A percentile compares a stretch with the other conserved stretches of the same genome.
phyloP scores from a whole-genome alignment of 805 yeast species.

The Candida endomychidarum region DNA sequence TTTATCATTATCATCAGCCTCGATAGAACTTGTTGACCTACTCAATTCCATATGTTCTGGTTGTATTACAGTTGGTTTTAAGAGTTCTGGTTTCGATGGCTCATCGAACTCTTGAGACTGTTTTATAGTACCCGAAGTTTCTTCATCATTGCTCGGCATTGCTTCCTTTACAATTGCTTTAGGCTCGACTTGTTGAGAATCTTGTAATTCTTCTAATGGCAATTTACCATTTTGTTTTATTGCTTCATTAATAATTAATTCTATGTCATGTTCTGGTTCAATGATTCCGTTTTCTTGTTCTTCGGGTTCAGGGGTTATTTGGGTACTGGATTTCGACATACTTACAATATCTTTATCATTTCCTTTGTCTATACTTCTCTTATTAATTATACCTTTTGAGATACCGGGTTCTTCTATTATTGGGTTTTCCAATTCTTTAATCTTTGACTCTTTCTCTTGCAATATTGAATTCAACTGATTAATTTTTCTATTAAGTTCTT shows the following conservation, averaged over 20 bases:
- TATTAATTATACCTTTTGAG: too few species aligned
- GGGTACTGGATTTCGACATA: neutral
- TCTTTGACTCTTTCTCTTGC: constrained; percentile 6
- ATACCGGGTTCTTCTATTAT: too few species aligned
- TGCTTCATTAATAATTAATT: neutral
- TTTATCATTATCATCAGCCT: constrained; percentile 1
- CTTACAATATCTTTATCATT: neutral
- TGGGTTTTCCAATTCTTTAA: constrained; percentile 3
- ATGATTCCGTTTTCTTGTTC: too few species aligned
- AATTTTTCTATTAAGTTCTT: constrained; percentile 8
- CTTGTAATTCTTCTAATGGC: constrained; percentile 6
- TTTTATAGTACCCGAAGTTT: too few species aligned
- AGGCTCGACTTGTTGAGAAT: neutral
- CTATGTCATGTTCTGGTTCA: neutral
- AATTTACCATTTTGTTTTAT: neutral
- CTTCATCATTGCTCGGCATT: neutral
- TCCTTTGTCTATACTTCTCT: neutral
- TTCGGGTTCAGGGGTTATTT: too few species aligned
- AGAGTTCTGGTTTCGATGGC: neutral
- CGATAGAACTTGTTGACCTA: neutral
- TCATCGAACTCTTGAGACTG: neutral
- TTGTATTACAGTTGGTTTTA: neutral
- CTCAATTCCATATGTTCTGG: neutral
- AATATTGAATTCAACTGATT: constrained; percentile 2
- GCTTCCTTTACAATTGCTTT: neutral